Base-by-base conservation (phyloP, 306 rosid species). In the Ceratonia siliqua region DNA sequence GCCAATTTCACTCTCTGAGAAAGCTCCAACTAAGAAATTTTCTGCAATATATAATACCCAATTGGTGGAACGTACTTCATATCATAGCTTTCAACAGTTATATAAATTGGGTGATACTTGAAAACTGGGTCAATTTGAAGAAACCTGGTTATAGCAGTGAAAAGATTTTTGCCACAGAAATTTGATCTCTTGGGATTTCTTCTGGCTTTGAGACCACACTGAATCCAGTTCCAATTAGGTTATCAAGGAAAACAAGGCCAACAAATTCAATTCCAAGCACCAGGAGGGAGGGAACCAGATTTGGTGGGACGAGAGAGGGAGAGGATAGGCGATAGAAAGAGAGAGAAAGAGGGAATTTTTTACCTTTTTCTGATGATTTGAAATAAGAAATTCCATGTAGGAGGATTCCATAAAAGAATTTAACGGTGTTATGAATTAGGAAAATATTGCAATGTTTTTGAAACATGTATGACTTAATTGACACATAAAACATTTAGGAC, bases 181-280 rank as follows among this genome's bases (percentile, higher is more conserved):
- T 0, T 53, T 87, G 91, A 64, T 84, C 53, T 14, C 22, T 82
- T 6, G 89, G 91, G 69, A 87, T 87, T 62, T 87, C 91, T 48
- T 75, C 45, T 5, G 50, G 50, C 0, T 68, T 46, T 3, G 87
- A 46, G 0, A 89, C 87, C 15, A 87, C 45, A 21, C 91, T 87
- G 49, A 84, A 87, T 0, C 89, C 91, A 5, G 87, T 75, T 67
- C 91, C 91, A 17, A 89, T 77, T 11, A 91, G 94, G 21, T 78
- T 89, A 74, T 89, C 91, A 41, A 89, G 87, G 41, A 89, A 89
- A 8, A 83, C 71, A 48, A 87, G 73, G 43, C 89, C 94, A 28
- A 89, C n/a, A 89, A 0, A 68, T 53, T 30, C 84, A 65, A 66
- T 87, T 89, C 94, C 94, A 89, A 6, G 94, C 28, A 56, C 80